Base-by-base conservation (phyloP, 768 basidiomycete species). In the Mycena leptocephala region DNA sequence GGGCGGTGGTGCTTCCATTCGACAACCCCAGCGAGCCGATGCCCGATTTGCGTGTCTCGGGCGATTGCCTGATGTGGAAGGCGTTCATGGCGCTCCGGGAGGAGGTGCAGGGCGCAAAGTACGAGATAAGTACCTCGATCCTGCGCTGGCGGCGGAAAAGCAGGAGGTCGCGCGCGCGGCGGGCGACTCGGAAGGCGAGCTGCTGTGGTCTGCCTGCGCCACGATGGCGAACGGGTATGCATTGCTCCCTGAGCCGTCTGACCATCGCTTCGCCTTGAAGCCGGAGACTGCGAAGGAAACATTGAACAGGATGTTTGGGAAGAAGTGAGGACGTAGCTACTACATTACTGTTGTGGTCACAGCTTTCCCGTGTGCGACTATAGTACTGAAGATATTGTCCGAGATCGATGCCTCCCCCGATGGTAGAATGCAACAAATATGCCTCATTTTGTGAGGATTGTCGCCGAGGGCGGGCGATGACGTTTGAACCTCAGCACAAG, bases 151-250 rank as follows among this genome's bases (percentile, higher is more conserved):
- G 24, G 51, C 51, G 22, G 63, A 39, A 30, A 72, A 72, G 4
- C 46, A 72, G 62, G 71, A 72, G 18, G 53, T 37, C 4, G 71
- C 71, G 39, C 71, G 71, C 28, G 62, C 35, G 9, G 62, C 48
- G 6, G 62, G 63, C 1, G 62, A 72, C 46, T 13, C 39, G 20
- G 71, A 72, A 22, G 71, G 41, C 26, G 62, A 72, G 28, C 26
- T 72, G 11, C 33, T 56, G 20, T 72, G 71, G 71, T 28, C 62
- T 2, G 48, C 7, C 28, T 55, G 26, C 24, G 33, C 53, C 24
- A 43, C n/a, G 28, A 55, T 72, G 35, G 62, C 71, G 32, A 72
- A n/a, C 22, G 71, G 71, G 0, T 33, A 24, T 4, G 62, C 48
- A 22, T n/a, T 55, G 2, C n/a, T 72, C 10, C 62, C 51, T 6